Base-by-base conservation (phyloP, 1,139 yeast species). In the Starmera stellimalicola region DNA sequence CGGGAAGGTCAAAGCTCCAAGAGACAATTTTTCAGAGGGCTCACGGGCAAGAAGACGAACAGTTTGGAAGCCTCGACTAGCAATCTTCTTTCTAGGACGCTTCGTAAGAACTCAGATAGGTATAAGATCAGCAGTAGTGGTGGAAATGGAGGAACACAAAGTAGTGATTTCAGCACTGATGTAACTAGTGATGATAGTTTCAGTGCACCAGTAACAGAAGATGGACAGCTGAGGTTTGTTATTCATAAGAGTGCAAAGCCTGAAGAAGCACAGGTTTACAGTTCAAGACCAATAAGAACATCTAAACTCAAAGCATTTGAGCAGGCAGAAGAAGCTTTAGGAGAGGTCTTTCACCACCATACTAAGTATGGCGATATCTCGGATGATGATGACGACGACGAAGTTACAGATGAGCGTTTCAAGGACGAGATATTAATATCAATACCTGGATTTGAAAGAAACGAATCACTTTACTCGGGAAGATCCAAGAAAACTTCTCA, bases 251-350 rank as follows among this genome's bases (percentile, higher is more conserved):
- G 51, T 3, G 40, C 48, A 2, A 39, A 42, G 8, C 45, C 51
- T 3, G 50, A 44, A n/a, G 64, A 61, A 30, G 62, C 58, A 36
- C 47, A 50, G 35, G 50, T 61, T 7, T 62, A 62, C 41, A 45
- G 62, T 0, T 39, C 35, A 2, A 62, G 58, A 33, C 63, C 63
- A 7, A 35, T 62, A 20, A 35, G 66, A 28, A 43, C 54, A 12
- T 58, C 65, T 10, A 58, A 58, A 34, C 44, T 62, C 1, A 51
- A 53, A 29, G 65, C 66, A 0, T 46, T 62, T 30, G 62, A 62
- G 31, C 61, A 57, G 33, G 52, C 61, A 0, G 68, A 62, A 37
- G 47, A 54, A 35, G 55, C 65, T 3, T 32, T 47, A 18, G 43
- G 42, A 7, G 50, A 48, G 17, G 15, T 49, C 12, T 46, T 45